Conservation (phyloP, 129 eudicot genomes). For the Helianthus tuberosus region DNA sequence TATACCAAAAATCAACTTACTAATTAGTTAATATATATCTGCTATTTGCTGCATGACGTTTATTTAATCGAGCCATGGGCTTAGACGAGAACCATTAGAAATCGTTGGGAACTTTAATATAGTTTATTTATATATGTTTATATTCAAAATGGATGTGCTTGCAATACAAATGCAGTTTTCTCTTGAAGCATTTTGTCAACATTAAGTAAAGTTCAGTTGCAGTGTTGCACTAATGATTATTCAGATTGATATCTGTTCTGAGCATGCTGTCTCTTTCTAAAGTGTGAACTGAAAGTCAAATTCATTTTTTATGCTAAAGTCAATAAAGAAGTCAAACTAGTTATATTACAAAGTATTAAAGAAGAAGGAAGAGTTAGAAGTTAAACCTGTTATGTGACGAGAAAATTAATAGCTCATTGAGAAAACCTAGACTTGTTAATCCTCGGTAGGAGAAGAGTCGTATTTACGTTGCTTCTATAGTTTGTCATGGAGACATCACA, state of each 20-base stretch:
- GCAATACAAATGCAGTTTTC: not conserved
- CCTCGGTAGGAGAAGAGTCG: not conserved
- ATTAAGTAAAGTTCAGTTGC: conserved; percentile 11
- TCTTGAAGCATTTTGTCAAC: conserved; percentile 3
- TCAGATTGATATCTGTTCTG: not conserved
- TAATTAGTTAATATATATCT: not conserved
- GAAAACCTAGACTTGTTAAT: conserved; percentile 6
- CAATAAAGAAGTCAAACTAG: conserved; percentile 10
- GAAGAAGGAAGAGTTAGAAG: not conserved
- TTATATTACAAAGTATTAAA: not conserved
- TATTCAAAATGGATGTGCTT: not conserved
- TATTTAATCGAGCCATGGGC: not conserved
- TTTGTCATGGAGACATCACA: not conserved
- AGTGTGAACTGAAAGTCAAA: not conserved
- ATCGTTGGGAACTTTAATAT: conserved; percentile 5
- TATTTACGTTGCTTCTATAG: not conserved
- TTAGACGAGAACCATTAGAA: conserved; percentile 14
- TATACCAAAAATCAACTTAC: not conserved
- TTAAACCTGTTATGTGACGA: not conserved
- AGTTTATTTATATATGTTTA: not conserved
- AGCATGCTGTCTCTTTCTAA: not conserved
- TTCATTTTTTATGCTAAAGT: not conserved
- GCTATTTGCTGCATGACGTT: not conserved
- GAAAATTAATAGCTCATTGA: not conserved
- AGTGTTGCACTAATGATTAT: not conserved